Evolutionary conservation across 305 asterid genomes (phyloP).

Genomic region (Fraxinus baroniana): DNA sequence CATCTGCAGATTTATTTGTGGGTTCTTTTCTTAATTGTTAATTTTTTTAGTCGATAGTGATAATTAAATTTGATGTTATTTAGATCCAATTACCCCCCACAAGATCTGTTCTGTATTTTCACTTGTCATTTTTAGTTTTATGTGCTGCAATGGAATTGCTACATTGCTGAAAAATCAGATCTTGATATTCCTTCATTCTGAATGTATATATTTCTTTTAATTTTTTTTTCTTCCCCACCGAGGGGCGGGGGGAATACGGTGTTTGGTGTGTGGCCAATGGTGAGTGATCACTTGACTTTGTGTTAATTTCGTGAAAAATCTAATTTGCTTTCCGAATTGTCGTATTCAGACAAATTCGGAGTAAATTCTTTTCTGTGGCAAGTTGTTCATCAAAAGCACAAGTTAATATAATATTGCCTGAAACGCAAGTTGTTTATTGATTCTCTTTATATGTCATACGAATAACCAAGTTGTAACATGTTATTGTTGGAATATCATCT

Average conservation of each 20-base stretch:
- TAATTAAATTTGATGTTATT: background rate
- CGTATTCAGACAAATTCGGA: constrained; percentile 15
- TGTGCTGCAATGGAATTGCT: background rate
- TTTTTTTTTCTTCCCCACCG: background rate
- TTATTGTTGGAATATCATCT: constrained; percentile 12
- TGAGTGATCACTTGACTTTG: constrained; percentile 12
- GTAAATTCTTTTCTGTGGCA: constrained; percentile 14
- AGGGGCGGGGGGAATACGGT: background rate
- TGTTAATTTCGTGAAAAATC: constrained; percentile 11
- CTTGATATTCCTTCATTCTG: background rate
- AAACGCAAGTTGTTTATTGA: background rate
- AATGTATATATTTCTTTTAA: background rate
- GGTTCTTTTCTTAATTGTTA: background rate
- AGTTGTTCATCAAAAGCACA: constrained; percentile 8
- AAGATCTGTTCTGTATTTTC: background rate
- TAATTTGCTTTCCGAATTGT: constrained; percentile 20
- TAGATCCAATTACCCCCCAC: background rate
- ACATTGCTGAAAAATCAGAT: background rate
- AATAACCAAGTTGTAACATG: constrained; percentile 13
- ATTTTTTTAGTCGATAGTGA: background rate
- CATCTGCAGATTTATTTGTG: background rate
- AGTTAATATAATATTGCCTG: background rate
- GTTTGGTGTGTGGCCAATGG: constrained; percentile 18
- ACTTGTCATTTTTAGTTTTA: background rate
- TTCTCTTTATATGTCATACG: constrained; percentile 9